Conservation (phyloP, 2,329 filamentous ascomycete genomes). For the Trichoderma breve region DNA sequence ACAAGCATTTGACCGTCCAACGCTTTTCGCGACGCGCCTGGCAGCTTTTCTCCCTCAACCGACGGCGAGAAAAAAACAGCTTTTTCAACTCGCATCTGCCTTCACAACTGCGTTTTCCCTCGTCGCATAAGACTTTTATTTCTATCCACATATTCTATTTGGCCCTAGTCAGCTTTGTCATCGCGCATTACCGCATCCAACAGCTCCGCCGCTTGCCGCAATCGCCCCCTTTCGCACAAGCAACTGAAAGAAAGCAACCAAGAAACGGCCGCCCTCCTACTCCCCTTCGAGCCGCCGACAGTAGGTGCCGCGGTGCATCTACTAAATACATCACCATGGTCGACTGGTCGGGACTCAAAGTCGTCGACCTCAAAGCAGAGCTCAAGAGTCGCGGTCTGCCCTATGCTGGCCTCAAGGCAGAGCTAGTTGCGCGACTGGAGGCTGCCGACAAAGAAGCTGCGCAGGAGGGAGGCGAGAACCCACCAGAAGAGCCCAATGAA, state of each 20-base stretch:
- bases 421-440: slow-evolving; percentile 64
- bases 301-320: slow-evolving; percentile 1
- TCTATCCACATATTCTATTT: not conserved
- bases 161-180: not conserved
- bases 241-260: not conserved
- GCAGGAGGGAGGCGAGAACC: not conserved
- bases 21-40: slow-evolving; percentile 22
- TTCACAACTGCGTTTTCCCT: not conserved
- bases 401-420: slow-evolving; percentile 68
- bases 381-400: slow-evolving; percentile 69
- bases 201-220: not conserved
- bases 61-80: not conserved
- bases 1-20: slow-evolving; percentile 7
- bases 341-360: slow-evolving; percentile 63
- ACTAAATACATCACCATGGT: slow-evolving; percentile 39
- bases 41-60: slow-evolving; percentile 6
- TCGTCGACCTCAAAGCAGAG: slow-evolving; percentile 72
- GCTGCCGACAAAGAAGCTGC: slow-evolving; percentile 26
- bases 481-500: not conserved
- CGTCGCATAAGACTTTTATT: not conserved
- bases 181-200: not conserved
- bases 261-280: not conserved
- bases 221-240: slow-evolving; percentile 1
- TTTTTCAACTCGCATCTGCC: not conserved
- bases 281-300: not conserved